These are phyloP conservation scores for Senecio squalidus DNA, from an alignment of 140 eudicot species.

Conservation along the genomic window DNA sequence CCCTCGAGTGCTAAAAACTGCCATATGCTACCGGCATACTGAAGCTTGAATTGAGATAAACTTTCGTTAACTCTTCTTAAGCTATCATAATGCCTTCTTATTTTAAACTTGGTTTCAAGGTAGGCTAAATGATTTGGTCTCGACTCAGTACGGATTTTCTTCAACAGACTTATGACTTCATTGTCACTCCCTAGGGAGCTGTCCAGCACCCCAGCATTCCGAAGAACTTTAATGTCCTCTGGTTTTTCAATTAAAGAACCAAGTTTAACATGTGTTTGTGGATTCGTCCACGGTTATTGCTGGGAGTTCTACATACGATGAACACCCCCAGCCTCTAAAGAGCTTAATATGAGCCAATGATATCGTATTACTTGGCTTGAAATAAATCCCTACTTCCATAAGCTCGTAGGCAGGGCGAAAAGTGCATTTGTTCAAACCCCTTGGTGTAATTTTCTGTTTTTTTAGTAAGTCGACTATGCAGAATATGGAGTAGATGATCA, in stretches of 20 bases:
- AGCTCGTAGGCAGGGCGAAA: constrained; percentile 35
- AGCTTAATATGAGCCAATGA: constrained; percentile 10
- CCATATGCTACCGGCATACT: constrained; percentile 22
- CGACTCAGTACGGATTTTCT: constrained; percentile 24
- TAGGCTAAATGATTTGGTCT: constrained; percentile 21
- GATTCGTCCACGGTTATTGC: constrained; percentile 24
- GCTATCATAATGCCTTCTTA: constrained; percentile 17
- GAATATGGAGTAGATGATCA: constrained; percentile 32
- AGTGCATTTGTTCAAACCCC: constrained; percentile 17
- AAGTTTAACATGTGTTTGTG: constrained; percentile 27
- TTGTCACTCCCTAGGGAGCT: constrained; percentile 28
- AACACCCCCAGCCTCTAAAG: not conserved
- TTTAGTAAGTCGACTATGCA: constrained; percentile 25
- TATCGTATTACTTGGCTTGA: constrained; percentile 18
- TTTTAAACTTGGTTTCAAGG: not conserved
- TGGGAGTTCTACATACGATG: constrained; percentile 19
- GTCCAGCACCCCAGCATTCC: constrained; percentile 24
- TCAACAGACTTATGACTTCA: constrained; percentile 5
- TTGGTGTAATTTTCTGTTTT: not conserved
- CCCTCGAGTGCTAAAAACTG: constrained; percentile 19
- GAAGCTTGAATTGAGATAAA: constrained; percentile 4
- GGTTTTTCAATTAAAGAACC: constrained; percentile 32
- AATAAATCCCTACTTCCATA: constrained; percentile 27
- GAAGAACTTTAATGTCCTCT: constrained; percentile 34
- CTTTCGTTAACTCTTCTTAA: not conserved